A percentile compares a stretch with the other conserved stretches of the same genome.
Evolutionary conservation across 2,329 filamentous ascomycete genomes (phyloP).

Genomic region (Neonectria faginata): DNA sequence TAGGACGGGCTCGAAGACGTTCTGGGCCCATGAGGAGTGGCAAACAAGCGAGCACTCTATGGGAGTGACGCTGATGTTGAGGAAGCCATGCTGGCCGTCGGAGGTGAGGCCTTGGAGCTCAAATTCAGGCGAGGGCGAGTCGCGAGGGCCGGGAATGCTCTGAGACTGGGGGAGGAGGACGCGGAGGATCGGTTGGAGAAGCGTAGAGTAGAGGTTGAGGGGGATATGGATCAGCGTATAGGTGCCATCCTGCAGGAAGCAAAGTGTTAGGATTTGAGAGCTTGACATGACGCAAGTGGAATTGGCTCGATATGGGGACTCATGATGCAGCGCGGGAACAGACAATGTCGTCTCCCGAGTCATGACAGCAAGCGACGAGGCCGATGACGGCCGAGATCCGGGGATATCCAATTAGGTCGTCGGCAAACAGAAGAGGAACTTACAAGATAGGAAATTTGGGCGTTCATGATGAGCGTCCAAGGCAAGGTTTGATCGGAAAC

Average conservation of each 20-base stretch:
- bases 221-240: conserved; percentile 93
- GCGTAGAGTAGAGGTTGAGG: conserved; percentile 78
- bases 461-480: conserved; percentile 60
- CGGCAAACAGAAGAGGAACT: conserved; percentile 43
- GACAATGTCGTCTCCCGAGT: conserved; percentile 8
- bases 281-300: not conserved
- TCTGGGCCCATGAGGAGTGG: conserved; percentile 77
- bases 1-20: conserved; percentile 81
- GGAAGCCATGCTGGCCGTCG: conserved; percentile 78
- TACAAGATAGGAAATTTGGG: conserved; percentile 69
- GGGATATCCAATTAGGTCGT: conserved; percentile 1
- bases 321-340: not conserved
- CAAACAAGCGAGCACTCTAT: conserved; percentile 95
- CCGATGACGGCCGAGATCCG: conserved; percentile 3
- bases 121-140: conserved; percentile 51
- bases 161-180: conserved; percentile 78
- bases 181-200: conserved; percentile 88
- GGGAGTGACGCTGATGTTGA: conserved; percentile 93
- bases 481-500: conserved; percentile 22
- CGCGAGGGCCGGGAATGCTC: conserved; percentile 51
- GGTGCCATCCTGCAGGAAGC: conserved; percentile 77
- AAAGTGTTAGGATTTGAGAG: conserved; percentile 44
- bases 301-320: not conserved
- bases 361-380: conserved; percentile 7
- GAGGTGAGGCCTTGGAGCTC: conserved; percentile 60